Evolutionary conservation across 2,329 filamentous ascomycete genomes (phyloP).

Genomic region (Exserohilum rostratum): DNA sequence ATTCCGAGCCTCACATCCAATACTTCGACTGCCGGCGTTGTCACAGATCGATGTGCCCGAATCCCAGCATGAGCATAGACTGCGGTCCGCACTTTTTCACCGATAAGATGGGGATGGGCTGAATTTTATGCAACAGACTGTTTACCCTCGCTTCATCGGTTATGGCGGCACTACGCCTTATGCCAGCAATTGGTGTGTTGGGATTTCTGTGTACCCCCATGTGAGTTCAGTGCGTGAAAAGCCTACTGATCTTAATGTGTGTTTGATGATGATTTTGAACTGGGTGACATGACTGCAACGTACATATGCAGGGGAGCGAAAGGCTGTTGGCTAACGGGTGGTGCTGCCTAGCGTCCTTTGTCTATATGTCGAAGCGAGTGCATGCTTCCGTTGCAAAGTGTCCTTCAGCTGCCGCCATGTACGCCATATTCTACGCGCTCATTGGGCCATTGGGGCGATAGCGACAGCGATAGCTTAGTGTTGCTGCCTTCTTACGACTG

Average conservation of each 20-base stretch:
- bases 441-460: too few species aligned
- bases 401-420: neutral
- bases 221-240: neutral
- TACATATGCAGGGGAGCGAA: neutral
- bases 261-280: neutral
- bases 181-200: neutral
- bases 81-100: neutral
- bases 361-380: neutral
- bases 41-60: neutral
- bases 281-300: neutral
- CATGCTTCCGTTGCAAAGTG: too few species aligned
- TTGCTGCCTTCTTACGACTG: neutral
- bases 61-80: neutral
- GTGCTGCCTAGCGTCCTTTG: neutral
- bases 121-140: neutral
- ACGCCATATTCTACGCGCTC: neutral
- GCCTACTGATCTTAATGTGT: neutral
- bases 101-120: slow-evolving; percentile 1
- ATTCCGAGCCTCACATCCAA: neutral
- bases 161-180: neutral
- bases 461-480: neutral
- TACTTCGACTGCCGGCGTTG: neutral
- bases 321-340: neutral
- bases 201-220: neutral
- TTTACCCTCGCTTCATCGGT: neutral